Conservation (phyloP, 805 yeast species). For the Kuraishia ogatae region DNA sequence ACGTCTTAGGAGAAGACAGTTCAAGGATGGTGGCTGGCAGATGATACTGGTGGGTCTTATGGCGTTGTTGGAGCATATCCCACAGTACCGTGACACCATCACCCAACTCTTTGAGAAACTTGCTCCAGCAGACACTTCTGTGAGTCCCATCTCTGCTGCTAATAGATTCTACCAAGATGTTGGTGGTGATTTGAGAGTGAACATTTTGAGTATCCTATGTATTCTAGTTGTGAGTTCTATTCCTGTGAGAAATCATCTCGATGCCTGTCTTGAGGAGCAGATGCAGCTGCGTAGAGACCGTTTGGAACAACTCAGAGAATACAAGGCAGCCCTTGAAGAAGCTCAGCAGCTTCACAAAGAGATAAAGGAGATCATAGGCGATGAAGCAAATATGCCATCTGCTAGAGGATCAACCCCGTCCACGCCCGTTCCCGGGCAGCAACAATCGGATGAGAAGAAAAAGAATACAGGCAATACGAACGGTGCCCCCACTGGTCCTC, state of each 20-base stretch:
- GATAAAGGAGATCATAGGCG: constrained; percentile 18
- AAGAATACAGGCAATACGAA: constrained; percentile 11
- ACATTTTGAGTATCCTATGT: constrained; percentile 52
- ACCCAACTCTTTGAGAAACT: constrained; percentile 39
- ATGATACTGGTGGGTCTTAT: constrained; percentile 67
- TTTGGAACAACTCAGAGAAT: constrained; percentile 55
- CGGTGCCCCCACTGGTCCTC: constrained; percentile 9
- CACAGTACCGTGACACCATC: constrained; percentile 42
- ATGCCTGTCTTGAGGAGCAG: constrained; percentile 56
- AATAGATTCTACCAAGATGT: constrained; percentile 48
- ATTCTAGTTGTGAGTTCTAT: constrained; percentile 53
- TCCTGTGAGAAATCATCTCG: constrained; percentile 54
- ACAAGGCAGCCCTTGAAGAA: constrained; percentile 41
- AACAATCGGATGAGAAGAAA: constrained; percentile 9
- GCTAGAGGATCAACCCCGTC: constrained; percentile 2
- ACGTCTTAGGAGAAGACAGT: constrained; percentile 62
- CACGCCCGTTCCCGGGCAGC: constrained; percentile 2
- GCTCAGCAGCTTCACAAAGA: constrained; percentile 38
- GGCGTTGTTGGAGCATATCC: constrained; percentile 47
- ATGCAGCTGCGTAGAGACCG: constrained; percentile 56
- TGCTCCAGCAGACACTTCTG: constrained; percentile 47
- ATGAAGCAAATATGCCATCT: not conserved
- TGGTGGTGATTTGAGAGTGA: constrained; percentile 43
- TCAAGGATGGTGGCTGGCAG: constrained; percentile 83
- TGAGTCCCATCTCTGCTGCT: constrained; percentile 39